Percentiles rank a stretch among this genome's conserved stretches.
Conservation (phyloP, 495 filamentous ascomycete genomes). For the Penicillium paxilli region DNA sequence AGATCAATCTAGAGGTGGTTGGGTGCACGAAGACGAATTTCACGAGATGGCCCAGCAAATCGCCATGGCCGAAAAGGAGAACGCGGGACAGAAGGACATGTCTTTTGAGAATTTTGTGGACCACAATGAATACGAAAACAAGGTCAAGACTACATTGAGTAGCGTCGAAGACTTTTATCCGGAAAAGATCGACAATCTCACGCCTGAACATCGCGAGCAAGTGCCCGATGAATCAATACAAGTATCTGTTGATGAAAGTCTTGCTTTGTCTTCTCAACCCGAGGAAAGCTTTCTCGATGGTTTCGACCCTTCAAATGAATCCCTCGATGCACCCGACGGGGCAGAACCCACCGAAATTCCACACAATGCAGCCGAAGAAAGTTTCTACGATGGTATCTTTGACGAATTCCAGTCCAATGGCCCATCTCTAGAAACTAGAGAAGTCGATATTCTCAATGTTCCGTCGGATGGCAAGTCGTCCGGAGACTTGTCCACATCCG, state of each 20-base stretch:
- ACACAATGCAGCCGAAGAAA: slow-evolving; percentile 10
- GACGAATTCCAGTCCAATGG: slow-evolving; percentile 13
- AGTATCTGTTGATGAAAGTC: slow-evolving; percentile 48
- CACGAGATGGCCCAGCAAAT: slow-evolving; percentile 60
- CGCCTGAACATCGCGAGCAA: slow-evolving; percentile 9
- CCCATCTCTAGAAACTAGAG: slow-evolving; percentile 1
- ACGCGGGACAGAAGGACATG: slow-evolving; percentile 44
- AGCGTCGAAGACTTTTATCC: slow-evolving; percentile 86
- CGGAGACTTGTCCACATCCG: not conserved
- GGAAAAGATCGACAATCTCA: slow-evolving; percentile 50
- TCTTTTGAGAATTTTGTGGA: slow-evolving; percentile 66
- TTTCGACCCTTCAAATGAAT: not conserved
- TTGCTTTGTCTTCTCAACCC: slow-evolving; percentile 45
- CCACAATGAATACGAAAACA: slow-evolving; percentile 48
- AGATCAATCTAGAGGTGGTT: slow-evolving; percentile 64
- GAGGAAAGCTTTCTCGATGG: slow-evolving; percentile 8
- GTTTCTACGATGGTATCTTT: slow-evolving; percentile 29
- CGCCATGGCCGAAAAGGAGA: slow-evolving; percentile 59
- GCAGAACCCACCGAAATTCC: not conserved
- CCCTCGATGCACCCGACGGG: slow-evolving; percentile 3
- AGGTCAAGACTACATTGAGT: slow-evolving; percentile 72
- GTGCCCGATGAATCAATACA: slow-evolving; percentile 16
- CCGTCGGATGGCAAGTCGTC: not conserved
- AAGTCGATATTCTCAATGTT: not conserved
- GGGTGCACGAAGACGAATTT: slow-evolving; percentile 92